These are phyloP conservation scores for Cryptosporidium xiaoi DNA, from an alignment of 169 alveolate genomes.

Conservation along the genomic window DNA sequence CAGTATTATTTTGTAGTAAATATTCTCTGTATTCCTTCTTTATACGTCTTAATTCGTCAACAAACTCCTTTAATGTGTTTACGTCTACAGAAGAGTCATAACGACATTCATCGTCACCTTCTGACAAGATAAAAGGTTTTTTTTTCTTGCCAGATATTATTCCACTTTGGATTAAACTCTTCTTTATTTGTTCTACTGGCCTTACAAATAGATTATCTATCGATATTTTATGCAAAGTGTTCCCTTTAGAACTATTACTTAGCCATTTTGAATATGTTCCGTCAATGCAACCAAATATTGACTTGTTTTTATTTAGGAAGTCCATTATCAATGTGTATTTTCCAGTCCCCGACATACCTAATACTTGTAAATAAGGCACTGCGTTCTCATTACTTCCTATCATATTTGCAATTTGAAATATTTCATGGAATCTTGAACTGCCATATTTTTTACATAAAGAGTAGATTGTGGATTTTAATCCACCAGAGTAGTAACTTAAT, in stretches of 20 bases:
- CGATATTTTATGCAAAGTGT: slow-evolving; percentile 26
- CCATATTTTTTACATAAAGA: slow-evolving; percentile 53
- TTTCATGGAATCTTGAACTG: slow-evolving; percentile 45
- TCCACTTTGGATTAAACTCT: slow-evolving; percentile 5
- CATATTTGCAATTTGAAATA: slow-evolving; percentile 40
- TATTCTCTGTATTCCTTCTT: slow-evolving; percentile 20
- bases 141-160: slow-evolving; percentile 3
- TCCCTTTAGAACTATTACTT: background rate
- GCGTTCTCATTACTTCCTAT: slow-evolving; percentile 38
- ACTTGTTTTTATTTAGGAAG: slow-evolving; percentile 7
- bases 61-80: slow-evolving; percentile 35
- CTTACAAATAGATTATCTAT: slow-evolving; percentile 46
- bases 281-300: slow-evolving; percentile 38
- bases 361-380: slow-evolving; percentile 40
- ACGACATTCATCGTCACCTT: background rate
- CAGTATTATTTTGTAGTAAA: background rate
- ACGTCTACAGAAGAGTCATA: background rate
- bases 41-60: slow-evolving; percentile 43
- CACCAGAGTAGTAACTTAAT: slow-evolving; percentile 9
- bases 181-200: slow-evolving; percentile 58
- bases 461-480: slow-evolving; percentile 1
- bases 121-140: background rate
- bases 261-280: slow-evolving; percentile 60
- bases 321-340: slow-evolving; percentile 44
- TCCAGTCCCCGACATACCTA: slow-evolving; percentile 71